These are phyloP conservation scores for Parascedosporium putredinis DNA, from an alignment of 2,329 filamentous ascomycete species.

Conservation along the genomic window DNA sequence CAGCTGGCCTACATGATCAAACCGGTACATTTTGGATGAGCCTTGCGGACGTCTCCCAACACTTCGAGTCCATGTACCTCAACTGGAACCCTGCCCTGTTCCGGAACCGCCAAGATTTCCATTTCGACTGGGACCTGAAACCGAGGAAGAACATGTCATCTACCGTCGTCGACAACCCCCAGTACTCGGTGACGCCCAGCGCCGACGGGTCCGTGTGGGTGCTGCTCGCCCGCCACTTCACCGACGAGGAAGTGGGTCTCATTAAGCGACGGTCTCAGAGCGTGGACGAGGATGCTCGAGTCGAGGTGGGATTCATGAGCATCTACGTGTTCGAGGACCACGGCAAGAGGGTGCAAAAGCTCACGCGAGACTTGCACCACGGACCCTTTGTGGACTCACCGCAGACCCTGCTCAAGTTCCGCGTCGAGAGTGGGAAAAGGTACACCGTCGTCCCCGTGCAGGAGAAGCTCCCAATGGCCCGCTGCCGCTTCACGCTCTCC, in stretches of 20 bases:
- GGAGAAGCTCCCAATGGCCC: constrained; percentile 61
- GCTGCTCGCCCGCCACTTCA: constrained; percentile 77
- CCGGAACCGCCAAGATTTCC: constrained; percentile 69
- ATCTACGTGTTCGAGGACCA: constrained; percentile 67
- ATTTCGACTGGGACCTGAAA: constrained; percentile 71
- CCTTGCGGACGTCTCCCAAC: constrained; percentile 74
- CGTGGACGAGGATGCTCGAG: not conserved
- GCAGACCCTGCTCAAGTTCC: constrained; percentile 72
- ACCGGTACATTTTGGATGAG: constrained; percentile 90
- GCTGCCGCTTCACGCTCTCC: constrained; percentile 79
- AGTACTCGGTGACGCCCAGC: constrained; percentile 57
- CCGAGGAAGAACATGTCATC: constrained; percentile 34
- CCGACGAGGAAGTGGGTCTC: constrained; percentile 52
- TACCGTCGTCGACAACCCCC: constrained; percentile 56
- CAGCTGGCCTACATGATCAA: constrained; percentile 8
- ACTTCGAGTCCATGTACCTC: constrained; percentile 92
- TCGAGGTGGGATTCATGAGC: constrained; percentile 71
- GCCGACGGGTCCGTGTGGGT: constrained; percentile 64
- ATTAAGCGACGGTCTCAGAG: constrained; percentile 25
- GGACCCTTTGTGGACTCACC: constrained; percentile 90
- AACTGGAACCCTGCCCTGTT: constrained; percentile 95
- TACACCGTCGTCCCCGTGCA: constrained; percentile 64
- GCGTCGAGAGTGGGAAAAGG: constrained; percentile 24
- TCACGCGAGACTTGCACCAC: constrained; percentile 59
- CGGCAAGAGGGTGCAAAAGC: constrained; percentile 64